Base-by-base conservation (phyloP, 2,329 filamentous ascomycete species). In the Fusarium sp. region DNA sequence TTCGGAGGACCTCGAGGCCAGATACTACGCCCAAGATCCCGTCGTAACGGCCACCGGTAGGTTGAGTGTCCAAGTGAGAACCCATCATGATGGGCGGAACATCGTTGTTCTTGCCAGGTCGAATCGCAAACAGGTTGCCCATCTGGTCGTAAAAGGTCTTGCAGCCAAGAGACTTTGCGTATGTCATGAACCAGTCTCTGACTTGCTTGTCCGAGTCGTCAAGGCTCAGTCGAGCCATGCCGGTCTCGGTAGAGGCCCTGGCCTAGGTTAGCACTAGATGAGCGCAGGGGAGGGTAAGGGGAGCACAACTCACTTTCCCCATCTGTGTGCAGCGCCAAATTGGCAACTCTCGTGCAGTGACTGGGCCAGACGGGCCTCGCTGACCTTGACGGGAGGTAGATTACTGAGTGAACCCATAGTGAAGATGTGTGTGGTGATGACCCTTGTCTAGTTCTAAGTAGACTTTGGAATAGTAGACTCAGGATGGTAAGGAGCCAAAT, bases 71-170 rank as follows among this genome's bases (percentile, higher is more conserved):
- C 2, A 92, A 81, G 80, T 95, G 93, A 10, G 90, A 92, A 5
- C 93, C 93, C 20, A 90, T 91, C 73, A 90, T 93, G 2, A 91
- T 93, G 2, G 93, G 88, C 5, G 90, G 87, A 2, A 88, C 90
- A 35, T 88, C 86, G n/a, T 87, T 84, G 62, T 83, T 82, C 66
- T 88, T 83, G 1, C 93, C 93, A 6, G 90, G 88, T 3, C 91
- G 88, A 6, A 94, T 86, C 1, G 93, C 92, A 79, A 96, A 96
- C 69, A 93, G 93, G 74, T 95, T 96, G n/a, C 93, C 94, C 91
- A 95, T 95, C 59, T 89, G 85, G 80, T 97, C 94, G 6, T 94
- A 82, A 0, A 88, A 91, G 13, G 93, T 86, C 8, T 87, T 85
- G 82, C 93, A 96, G 22, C 91, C 92, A 1, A 95, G 83, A 1